Conservation (phyloP, 2,329 filamentous ascomycete species). For the Ophiostoma montium region DNA sequence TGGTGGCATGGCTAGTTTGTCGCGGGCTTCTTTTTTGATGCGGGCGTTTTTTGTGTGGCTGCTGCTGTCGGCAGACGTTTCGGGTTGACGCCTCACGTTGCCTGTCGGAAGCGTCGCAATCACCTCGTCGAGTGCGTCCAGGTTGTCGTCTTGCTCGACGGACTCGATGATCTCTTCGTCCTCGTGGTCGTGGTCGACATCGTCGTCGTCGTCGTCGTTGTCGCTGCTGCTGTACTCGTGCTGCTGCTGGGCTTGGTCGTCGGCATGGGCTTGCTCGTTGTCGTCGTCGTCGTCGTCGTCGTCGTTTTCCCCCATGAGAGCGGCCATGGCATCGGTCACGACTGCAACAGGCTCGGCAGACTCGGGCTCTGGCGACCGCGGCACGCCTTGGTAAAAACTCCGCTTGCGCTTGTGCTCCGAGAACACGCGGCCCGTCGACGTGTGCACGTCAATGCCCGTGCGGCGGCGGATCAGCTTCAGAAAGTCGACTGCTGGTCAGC, state of each 20-base stretch:
- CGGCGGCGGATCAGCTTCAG: background rate
- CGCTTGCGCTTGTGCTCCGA: background rate
- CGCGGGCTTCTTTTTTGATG: background rate
- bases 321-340: background rate
- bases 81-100: background rate
- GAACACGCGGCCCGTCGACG: background rate
- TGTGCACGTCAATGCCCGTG: constrained; percentile 4
- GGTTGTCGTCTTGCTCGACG: too few species aligned
- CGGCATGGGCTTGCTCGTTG: background rate
- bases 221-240: background rate
- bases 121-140: background rate
- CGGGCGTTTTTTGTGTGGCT: background rate
- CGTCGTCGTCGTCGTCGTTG: background rate
- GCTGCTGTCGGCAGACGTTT: background rate
- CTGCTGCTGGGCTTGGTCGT: background rate
- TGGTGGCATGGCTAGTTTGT: background rate
- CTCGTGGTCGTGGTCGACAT: background rate
- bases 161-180: background rate
- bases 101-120: background rate
- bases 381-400: background rate
- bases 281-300: constrained; percentile 1
- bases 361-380: too few species aligned
- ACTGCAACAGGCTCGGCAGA: background rate
- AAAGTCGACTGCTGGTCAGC: constrained; percentile 8
- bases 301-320: background rate